phyloP scores from a whole-genome alignment of 2,329 filamentous ascomycete genomes.

The Alternaria ventricosa region DNA sequence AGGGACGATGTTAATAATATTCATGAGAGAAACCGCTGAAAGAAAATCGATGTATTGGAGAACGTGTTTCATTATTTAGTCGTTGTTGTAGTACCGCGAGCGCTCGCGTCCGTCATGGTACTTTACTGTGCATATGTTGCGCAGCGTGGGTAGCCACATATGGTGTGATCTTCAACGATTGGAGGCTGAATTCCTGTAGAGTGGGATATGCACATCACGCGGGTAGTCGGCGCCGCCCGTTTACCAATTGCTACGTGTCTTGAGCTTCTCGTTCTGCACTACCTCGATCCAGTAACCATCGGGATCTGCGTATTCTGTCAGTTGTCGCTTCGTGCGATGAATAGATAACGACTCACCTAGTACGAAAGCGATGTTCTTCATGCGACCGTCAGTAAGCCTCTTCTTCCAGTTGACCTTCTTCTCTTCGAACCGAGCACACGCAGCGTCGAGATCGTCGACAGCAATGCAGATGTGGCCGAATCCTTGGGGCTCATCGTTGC shows the following conservation, averaged over 20 bases:
- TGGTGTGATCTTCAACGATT: constrained; percentile 19
- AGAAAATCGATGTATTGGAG: not conserved
- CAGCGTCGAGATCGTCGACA: constrained; percentile 87
- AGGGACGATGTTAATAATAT: not conserved
- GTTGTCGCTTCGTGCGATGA: not conserved
- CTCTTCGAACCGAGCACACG: constrained; percentile 84
- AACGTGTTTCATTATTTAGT: not conserved
- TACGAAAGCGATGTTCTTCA: constrained; percentile 94
- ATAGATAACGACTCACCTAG: constrained; percentile 58
- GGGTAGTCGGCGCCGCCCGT: constrained; percentile 10
- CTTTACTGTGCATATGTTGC: constrained; percentile 5
- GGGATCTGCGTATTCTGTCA: constrained; percentile 57
- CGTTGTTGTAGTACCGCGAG: not conserved
- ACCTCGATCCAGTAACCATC: constrained; percentile 84
- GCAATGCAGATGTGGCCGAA: constrained; percentile 91
- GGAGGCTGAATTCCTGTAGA: constrained; percentile 13
- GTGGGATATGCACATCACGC: constrained; percentile 21
- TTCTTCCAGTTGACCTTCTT: constrained; percentile 92
- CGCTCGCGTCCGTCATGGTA: not conserved
- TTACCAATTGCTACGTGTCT: constrained; percentile 51
- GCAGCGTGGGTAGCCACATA: constrained; percentile 6
- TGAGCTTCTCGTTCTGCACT: constrained; percentile 78
- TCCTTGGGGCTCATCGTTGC: constrained; percentile 88
- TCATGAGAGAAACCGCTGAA: not conserved
- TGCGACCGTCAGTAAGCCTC: constrained; percentile 84